Evolutionary conservation across 78 protist species (phyloP), one percentile per base, ranked within the genome.

Genomic region (Dictyostelium capitatum): DNA sequence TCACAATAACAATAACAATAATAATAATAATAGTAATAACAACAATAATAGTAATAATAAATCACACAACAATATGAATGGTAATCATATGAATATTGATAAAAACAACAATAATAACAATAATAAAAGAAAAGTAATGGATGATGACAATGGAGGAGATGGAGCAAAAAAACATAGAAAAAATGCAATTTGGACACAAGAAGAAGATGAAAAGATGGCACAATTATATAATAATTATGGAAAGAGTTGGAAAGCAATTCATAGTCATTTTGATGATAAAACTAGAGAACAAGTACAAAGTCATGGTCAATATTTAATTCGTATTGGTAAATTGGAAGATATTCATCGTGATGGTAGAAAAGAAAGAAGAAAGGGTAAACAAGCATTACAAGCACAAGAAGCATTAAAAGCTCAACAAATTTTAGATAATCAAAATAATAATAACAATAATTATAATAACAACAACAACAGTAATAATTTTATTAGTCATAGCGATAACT

Each of bases 161-260:
- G 75, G 90, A 70, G 72, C 19, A 51, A 51, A 32, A 14, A 80
- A 80, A 17, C 77, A 70, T 6, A 53, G 91, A 54, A 73, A 46
- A 19, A 46, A 73, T 46, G 75, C 78, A n/a, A 50, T 83, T 15
- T 83, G 91, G 91, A 72, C 91, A 1, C 73, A 53, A 8, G 91
- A 83, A 56, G 91, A 83, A 3, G 91, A 83, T 19, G 81, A 53
- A 10, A 73, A 78, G 56, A 72, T 83, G 75, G 82, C 81, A 17
- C 50, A 46, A 3, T 72, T 70, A 2, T 83, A 56, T 51, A 70
- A 73, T 79, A 73, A 46, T 20, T 57, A 73, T 46, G 91, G 91
- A 15, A 83, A 83, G 56, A 73, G 82, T 57, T 83, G 91, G 91
- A 83, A 83, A 80, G 75, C 90, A n/a, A 83, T 83, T 73, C 90